Evolutionary conservation across 2,329 filamentous ascomycete species (phyloP).

Genomic region (Atkinsonella texensis): DNA sequence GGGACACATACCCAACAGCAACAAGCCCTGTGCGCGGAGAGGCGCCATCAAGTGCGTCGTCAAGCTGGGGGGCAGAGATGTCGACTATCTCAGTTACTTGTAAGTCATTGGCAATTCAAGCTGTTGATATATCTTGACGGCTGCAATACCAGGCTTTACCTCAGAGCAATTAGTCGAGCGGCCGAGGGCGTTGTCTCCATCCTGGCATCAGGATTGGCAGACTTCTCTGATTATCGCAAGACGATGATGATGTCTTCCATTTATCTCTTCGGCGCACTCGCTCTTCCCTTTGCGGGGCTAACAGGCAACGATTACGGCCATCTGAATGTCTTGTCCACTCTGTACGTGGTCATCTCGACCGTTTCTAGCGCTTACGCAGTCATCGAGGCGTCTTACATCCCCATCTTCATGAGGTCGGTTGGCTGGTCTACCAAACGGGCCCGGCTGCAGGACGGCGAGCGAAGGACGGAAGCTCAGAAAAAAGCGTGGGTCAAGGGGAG

Average conservation of each 20-base stretch:
- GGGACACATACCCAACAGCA: conserved; percentile 9
- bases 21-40: conserved; percentile 10
- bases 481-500: conserved; percentile 9
- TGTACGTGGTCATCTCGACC: conserved; percentile 9
- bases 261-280: conserved; percentile 10
- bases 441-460: conserved; percentile 2
- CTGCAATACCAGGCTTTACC: conserved; percentile 6
- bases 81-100: conserved; percentile 13
- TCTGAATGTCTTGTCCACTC: conserved; percentile 8
- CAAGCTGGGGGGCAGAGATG: conserved; percentile 9
- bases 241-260: conserved; percentile 13
- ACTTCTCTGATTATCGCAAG: conserved; percentile 12
- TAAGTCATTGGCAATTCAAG: not conserved
- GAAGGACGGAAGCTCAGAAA: not conserved
- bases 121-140: not conserved
- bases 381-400: conserved; percentile 11
- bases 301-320: conserved; percentile 9
- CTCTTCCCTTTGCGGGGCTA: conserved; percentile 10
- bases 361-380: conserved; percentile 10
- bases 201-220: conserved; percentile 8
- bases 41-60: conserved; percentile 11
- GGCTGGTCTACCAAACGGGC: conserved; percentile 5
- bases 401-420: conserved; percentile 12
- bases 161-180: conserved; percentile 10
- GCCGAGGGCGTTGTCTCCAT: conserved; percentile 11